Evolutionary conservation across 305 asterid genomes (phyloP), one percentile per base, ranked within the genome.

Genomic region (Plantago coronopus): DNA sequence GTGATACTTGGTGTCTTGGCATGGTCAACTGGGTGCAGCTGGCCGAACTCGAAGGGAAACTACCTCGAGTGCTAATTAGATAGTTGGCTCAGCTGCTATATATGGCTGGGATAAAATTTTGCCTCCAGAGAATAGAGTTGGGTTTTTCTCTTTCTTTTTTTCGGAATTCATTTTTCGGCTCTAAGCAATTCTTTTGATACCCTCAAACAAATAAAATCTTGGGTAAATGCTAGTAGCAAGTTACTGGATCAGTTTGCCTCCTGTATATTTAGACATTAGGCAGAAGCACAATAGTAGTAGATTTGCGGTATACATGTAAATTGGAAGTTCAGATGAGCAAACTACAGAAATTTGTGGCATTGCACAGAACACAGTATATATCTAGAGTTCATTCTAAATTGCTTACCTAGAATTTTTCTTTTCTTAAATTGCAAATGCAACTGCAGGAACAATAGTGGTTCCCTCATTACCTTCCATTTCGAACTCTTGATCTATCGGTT

Each of bases 11-110:
- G 98, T 54, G 96, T 91, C 49, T 67, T 88, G 76, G 95, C 87
- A 51, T 91, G 98, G 98, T 91, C 95, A 34, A 77, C 85, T 2
- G 98, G 98, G 45, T 91, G 98, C 86, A 91, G 96, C 79, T 82
- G 86, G 95, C 86, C 74, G 72, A 77, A 85, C 79, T 68, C 87
- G 57, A 59, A 64, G 34, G 83, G 76, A 64, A 76, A 73, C 71
- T 64, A 82, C 65, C 76, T 74, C 27, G 98, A 91, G 75, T 88
- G 91, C 75, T 90, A 79, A 56, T 31, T 77, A 62, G 42, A 34
- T 34, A 34, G 68, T 59, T 61, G 54, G 62, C 73, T 70, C 75
- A 54, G 72, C 78, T 68, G 69, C 63, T 68, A 29, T 29, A 19
- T 20, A 61, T 17, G 34, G 81, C 72, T 66, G 77, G 69, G 72